These are phyloP conservation scores for Macadamia integrifolia DNA, from an alignment of 164 flowering plant species.

Conservation along the genomic window DNA sequence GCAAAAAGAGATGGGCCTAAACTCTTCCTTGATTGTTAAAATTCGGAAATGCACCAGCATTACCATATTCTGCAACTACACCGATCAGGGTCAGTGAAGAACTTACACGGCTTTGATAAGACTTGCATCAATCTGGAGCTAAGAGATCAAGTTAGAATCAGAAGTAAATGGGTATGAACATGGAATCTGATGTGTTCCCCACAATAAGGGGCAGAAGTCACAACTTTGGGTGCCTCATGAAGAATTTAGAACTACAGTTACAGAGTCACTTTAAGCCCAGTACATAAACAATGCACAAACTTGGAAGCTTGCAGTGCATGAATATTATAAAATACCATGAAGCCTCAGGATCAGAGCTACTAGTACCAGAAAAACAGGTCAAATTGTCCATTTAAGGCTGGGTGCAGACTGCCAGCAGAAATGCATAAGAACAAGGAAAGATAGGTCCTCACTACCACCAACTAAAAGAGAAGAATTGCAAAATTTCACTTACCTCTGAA, in stretches of 20 bases:
- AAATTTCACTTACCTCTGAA: constrained; percentile 50
- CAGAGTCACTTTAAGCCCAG: not conserved
- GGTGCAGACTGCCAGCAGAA: not conserved
- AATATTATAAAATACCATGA: not conserved
- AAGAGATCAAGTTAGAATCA: not conserved
- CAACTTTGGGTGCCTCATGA: not conserved
- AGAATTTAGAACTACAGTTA: not conserved
- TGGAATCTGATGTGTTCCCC: not conserved
- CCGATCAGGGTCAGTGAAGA: no score
- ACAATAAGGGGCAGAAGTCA: not conserved
- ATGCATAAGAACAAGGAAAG: not conserved
- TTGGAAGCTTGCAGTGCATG: not conserved
- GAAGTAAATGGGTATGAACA: not conserved
- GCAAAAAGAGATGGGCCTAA: no score
- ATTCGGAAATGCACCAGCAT: no score
- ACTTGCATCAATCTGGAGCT: not conserved
- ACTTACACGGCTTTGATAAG: no score
- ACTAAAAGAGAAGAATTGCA: not conserved
- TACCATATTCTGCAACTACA: no score
- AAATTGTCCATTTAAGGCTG: not conserved
- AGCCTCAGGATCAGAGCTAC: not conserved
- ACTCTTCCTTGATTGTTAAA: no score
- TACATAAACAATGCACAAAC: not conserved
- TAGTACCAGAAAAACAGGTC: not conserved
- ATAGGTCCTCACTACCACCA: not conserved